Base-by-base conservation (phyloP, 2,329 filamentous ascomycete species). In the Fusarium algeriense region DNA sequence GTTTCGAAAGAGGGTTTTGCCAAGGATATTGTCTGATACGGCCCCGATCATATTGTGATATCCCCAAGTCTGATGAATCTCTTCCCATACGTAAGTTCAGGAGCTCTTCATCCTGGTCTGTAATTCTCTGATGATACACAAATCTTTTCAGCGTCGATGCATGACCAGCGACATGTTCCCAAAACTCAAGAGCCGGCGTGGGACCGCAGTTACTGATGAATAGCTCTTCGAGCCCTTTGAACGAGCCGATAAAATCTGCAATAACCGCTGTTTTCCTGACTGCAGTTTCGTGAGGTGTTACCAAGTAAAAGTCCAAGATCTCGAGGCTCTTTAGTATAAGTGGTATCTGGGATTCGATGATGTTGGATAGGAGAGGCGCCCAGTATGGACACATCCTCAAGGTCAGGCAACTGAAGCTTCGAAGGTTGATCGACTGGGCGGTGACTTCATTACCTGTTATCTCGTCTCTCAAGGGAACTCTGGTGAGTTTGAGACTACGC, bases 341-440 rank as follows among this genome's bases (percentile, higher is more conserved):
- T 1, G 14, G 10, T 5, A 7, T 15, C 12, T 15, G 2, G 0
- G 11, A 37, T 6, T 46, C 38, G 1, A 14, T 8, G 3, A 46
- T 14, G 0, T 8, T 14, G 1, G 17, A 6, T 0, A 65, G 34
- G 6, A 65, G 12, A 0, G 15, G 11, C 5, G 35, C n/a, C 60
- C 45, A 66, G 9, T 28, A 52, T 0, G 52, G 20, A 11, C 61
- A 60, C 62, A 65, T 58, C 23, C 38, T 45, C 23, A 64, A 7
- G 1, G 26, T 34, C 0, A 66, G 12, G 2, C 11, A 32, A 0
- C 19, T 53, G 0, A 52, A n/a, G 0, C 6, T 8, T 1, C 1
- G 3, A 8, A 37, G 12, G 6, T 38, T 64, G 19, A 40, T 23
- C 1, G 20, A 60, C 12, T 7, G 10, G 5, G 54, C 17, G 20